Evolutionary conservation across 1,284 basidiomycete species (phyloP).

Genomic region (Phylloporus sp.): DNA sequence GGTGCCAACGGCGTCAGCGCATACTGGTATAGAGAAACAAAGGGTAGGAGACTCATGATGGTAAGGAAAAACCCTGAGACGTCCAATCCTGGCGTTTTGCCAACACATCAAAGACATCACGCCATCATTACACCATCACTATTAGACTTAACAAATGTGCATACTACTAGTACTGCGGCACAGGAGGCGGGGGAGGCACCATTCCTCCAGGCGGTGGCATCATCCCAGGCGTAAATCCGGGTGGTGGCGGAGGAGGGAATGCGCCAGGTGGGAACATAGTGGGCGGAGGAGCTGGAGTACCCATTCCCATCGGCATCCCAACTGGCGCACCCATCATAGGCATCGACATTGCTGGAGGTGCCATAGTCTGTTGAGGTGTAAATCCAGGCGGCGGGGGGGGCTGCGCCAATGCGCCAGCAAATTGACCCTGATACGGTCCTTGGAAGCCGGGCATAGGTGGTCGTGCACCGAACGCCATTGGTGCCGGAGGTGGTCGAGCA

Average conservation of each 20-base stretch:
- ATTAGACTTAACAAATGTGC: constrained; percentile 15
- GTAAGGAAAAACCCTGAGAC: neutral
- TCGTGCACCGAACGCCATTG: constrained; percentile 66
- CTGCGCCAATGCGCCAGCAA: constrained; percentile 79
- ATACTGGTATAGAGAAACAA: constrained; percentile 57
- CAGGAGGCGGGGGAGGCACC: constrained; percentile 38
- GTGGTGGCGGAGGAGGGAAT: constrained; percentile 36
- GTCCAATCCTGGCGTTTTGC: constrained; percentile 1
- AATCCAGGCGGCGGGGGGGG: constrained; percentile 74
- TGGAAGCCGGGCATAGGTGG: constrained; percentile 68
- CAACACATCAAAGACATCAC: neutral
- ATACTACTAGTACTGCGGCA: constrained; percentile 34
- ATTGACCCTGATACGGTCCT: constrained; percentile 85
- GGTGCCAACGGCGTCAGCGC: constrained; percentile 64
- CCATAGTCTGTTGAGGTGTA: constrained; percentile 66
- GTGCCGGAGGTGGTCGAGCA: constrained; percentile 69
- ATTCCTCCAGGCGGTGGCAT: constrained; percentile 38
- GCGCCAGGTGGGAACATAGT: constrained; percentile 40
- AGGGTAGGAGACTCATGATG: constrained; percentile 42
- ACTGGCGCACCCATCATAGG: constrained; percentile 42
- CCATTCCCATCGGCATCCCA: constrained; percentile 48
- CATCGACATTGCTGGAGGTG: constrained; percentile 48
- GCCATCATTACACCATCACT: constrained; percentile 5
- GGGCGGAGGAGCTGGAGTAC: constrained; percentile 31
- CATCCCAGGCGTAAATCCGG: constrained; percentile 38